phyloP scores from a whole-genome alignment of 176 grass and related monocot species.

The Oryza nivara region DNA sequence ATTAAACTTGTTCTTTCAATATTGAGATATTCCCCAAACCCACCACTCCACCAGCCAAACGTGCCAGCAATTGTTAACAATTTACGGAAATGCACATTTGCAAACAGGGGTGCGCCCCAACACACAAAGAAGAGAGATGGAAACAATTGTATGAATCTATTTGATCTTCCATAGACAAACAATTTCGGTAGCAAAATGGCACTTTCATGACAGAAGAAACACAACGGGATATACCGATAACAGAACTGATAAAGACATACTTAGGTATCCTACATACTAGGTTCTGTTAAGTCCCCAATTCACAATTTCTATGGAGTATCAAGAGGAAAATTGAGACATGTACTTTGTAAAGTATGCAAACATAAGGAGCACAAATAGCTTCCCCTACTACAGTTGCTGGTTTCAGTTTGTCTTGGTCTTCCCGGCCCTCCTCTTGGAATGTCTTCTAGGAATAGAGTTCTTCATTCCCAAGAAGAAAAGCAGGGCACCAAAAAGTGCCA shows the following conservation, averaged over 20 bases:
- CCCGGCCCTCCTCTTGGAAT: constrained; percentile 61
- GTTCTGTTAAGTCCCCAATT: constrained; percentile 38
- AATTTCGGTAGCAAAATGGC: constrained; percentile 37
- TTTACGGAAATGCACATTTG: too few relatives aligned
- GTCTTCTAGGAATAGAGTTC: constrained; percentile 76
- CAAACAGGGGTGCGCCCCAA: too few relatives aligned
- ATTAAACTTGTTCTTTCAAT: too few relatives aligned
- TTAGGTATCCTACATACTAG: constrained; percentile 46
- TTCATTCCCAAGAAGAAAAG: constrained; percentile 94
- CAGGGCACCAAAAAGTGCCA: constrained; percentile 79
- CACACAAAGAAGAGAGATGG: too few relatives aligned
- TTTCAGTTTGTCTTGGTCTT: constrained; percentile 85
- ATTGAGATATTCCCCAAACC: too few relatives aligned
- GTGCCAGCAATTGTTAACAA: too few relatives aligned
- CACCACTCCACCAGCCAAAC: too few relatives aligned
- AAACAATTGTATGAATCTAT: neutral
- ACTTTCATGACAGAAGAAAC: constrained; percentile 6
- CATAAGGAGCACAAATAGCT: constrained; percentile 34
- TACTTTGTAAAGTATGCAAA: constrained; percentile 48
- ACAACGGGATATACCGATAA: neutral
- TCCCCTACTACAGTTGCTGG: constrained; percentile 32
- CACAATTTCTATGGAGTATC: constrained; percentile 40
- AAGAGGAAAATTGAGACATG: constrained; percentile 50
- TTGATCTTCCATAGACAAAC: constrained; percentile 7
- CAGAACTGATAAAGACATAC: constrained; percentile 11